Conservation (phyloP, 345 rosid species). For the Salix exigua region DNA sequence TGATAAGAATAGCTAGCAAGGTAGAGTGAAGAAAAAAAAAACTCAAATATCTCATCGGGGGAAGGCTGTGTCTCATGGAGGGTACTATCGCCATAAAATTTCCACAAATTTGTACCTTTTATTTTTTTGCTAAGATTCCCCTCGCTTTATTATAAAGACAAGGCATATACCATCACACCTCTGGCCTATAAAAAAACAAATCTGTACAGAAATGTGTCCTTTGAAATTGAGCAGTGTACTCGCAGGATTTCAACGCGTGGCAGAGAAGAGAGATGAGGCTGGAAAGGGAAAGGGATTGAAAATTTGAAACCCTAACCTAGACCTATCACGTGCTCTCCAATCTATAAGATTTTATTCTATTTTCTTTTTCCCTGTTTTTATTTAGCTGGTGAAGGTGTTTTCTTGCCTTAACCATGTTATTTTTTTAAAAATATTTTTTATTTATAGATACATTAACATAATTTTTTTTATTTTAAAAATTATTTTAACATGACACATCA, state of each 20-base stretch:
- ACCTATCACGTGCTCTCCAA: not conserved
- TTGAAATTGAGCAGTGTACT: not conserved
- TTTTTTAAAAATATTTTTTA: too few relatives aligned
- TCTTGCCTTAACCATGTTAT: not conserved
- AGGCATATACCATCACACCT: too few relatives aligned
- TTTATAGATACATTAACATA: too few relatives aligned
- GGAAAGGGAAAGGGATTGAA: not conserved
- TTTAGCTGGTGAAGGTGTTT: constrained; percentile 4
- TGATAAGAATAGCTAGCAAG: not conserved
- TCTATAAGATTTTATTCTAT: not conserved
- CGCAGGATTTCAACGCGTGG: not conserved
- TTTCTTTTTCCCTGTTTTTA: not conserved
- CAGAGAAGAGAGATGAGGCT: not conserved
- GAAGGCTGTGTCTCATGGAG: constrained; percentile 8
- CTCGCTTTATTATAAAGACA: not conserved
- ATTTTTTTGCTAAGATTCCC: not conserved
- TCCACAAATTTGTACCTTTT: not conserved
- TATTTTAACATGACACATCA: too few relatives aligned
- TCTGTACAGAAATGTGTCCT: not conserved
- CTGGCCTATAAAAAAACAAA: not conserved
- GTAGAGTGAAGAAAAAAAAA: not conserved
- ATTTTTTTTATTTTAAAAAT: too few relatives aligned
- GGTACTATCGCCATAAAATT: not conserved
- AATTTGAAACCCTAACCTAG: not conserved
- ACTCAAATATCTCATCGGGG: not conserved